These are phyloP conservation scores for Cercospora citrullina DNA, from an alignment of 2,329 filamentous ascomycete species.

Conservation along the genomic window DNA sequence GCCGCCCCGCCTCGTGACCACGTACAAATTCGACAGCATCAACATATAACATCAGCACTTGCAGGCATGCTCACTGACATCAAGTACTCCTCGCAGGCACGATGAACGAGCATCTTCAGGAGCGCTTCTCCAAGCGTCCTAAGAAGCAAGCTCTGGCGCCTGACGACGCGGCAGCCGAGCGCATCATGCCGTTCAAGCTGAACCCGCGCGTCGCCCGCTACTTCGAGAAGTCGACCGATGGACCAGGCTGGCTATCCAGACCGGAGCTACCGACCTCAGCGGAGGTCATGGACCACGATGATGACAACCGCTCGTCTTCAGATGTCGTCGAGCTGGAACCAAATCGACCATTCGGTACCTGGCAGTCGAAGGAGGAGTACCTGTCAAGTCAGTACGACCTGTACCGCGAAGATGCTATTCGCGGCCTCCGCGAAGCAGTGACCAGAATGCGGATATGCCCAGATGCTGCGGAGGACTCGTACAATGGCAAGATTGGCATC, in stretches of 20 bases:
- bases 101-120: constrained; percentile 36
- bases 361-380: constrained; percentile 64
- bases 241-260: constrained; percentile 35
- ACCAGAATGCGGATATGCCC: constrained; percentile 55
- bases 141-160: constrained; percentile 4
- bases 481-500: constrained; percentile 51
- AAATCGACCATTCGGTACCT: constrained; percentile 60
- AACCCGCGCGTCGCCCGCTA: constrained; percentile 34
- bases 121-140: constrained; percentile 32
- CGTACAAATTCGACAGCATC: neutral
- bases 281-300: constrained; percentile 51
- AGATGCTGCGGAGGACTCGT: constrained; percentile 55
- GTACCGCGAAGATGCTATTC: constrained; percentile 70
- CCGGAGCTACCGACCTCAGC: constrained; percentile 57
- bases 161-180: constrained; percentile 20
- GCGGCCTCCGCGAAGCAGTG: constrained; percentile 68
- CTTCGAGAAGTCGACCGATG: constrained; percentile 21
- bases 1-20: neutral
- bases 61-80: neutral
- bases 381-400: constrained; percentile 73
- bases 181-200: constrained; percentile 30
- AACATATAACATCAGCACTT: neutral
- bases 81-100: neutral
- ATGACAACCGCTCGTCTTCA: constrained; percentile 18
- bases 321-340: constrained; percentile 24